Evolutionary conservation across 1,139 yeast genomes (phyloP), one percentile per base, ranked within the genome.

Genomic region (Scheffersomyces cryptocercus): DNA sequence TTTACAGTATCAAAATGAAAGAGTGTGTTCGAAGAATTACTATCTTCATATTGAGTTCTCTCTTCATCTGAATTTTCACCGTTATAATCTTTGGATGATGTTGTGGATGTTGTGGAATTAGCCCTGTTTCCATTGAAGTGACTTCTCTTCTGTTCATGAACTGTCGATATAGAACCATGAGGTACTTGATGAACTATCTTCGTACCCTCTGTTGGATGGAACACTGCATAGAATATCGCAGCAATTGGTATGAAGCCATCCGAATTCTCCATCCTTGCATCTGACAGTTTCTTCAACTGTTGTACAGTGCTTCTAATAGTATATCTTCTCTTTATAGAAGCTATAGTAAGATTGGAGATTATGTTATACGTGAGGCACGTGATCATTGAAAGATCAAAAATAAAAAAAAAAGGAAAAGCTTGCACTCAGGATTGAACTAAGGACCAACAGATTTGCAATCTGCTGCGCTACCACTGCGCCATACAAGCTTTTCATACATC

Each of bases 141-240:
- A 28, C 35, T 20, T 5, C 26, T 9, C 15, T 32, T 28, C 29
- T 29, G 29, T 35, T 38, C 26, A 55, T 55, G 29, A 67, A 31
- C 60, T 4, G 66, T 51, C 12, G 62, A 64, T 73, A 79, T 48
- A 72, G 77, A 42, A 77, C 89, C 48, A 76, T 77, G 45, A 1
- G 99, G 99, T 1, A 89, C 96, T 59, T 95, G 97, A 55, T 88
- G 88, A 3, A 88, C 79, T n/a, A 93, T 91, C 62, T 90, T 88
- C 0, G 99, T 86, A 1, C 99, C 99, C 56, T 89, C 96, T 0
- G 93, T 87, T 0, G 97, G 97, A 58, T 95, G 97, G 65, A 93
- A 93, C 0, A 88, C 88, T 0, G 97, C 84, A 64, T 89, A 93
- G 64, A 93, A 91, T 37, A 90, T 76, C 2, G 97, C 95, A 46